Percentiles rank a stretch among this genome's conserved stretches.
phyloP scores from a whole-genome alignment of 169 alveolate species.

The Plasmodium gaboni region DNA sequence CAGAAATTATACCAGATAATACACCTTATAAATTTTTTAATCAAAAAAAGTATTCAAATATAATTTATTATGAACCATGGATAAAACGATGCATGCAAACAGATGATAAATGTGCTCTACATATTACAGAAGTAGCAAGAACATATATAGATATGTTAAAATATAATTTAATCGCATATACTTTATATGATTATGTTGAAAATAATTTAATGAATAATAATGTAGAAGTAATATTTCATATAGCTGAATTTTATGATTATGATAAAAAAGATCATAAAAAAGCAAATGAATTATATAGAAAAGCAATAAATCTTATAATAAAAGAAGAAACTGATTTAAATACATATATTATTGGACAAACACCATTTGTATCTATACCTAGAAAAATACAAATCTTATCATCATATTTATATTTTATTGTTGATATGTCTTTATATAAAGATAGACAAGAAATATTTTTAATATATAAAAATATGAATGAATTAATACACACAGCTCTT shows the following conservation, averaged over 20 bases:
- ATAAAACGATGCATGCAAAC: conserved; percentile 22
- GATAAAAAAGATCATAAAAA: conserved; percentile 8
- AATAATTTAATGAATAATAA: background rate
- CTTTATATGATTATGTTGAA: conserved; percentile 37
- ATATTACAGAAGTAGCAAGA: conserved; percentile 56
- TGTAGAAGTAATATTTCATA: conserved; percentile 10
- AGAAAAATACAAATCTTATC: conserved; percentile 30
- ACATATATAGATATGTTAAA: conserved; percentile 27
- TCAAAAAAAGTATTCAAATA: conserved; percentile 29
- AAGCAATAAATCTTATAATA: conserved; percentile 22
- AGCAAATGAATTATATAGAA: conserved; percentile 32
- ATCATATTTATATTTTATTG: conserved; percentile 20
- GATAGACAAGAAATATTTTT: conserved; percentile 6
- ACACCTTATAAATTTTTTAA: conserved; percentile 37
- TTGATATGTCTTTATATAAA: conserved; percentile 2
- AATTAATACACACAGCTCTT: conserved; percentile 3
- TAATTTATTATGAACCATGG: conserved; percentile 42
- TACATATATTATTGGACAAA: background rate
- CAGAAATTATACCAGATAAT: conserved; percentile 22
- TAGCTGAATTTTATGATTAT: conserved; percentile 55
- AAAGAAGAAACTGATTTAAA: background rate
- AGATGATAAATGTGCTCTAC: conserved; percentile 25
- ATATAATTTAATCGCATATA: conserved; percentile 3
- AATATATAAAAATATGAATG: conserved; percentile 20
- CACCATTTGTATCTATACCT: conserved; percentile 22